A percentile compares a stretch with the other conserved stretches of the same genome.
phyloP scores from a whole-genome alignment of 495 filamentous ascomycete genomes.

The Hyaloscypha hepaticicola region DNA sequence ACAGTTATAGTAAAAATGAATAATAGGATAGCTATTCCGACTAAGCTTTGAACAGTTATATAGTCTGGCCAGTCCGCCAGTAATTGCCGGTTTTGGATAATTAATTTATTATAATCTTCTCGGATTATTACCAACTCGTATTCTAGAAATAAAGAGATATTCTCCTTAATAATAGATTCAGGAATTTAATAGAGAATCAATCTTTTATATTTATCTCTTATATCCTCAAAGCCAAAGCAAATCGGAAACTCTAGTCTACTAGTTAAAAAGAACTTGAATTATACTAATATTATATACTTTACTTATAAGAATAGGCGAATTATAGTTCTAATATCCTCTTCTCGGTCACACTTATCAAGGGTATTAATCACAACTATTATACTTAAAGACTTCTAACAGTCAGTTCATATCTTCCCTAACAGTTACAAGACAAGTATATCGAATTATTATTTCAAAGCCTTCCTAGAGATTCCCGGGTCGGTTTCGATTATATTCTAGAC shows the following conservation, averaged over 20 bases:
- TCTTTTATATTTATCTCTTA: not conserved
- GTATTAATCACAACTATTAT: conserved; percentile 27
- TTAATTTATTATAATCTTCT: not conserved
- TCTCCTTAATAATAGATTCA: not conserved
- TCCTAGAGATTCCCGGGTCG: conserved; percentile 11
- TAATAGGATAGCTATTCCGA: conserved; percentile 37
- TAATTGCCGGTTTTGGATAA: not conserved
- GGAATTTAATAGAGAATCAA: conserved; percentile 1
- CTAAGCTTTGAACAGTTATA: conserved; percentile 28
- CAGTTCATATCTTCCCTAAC: not conserved
- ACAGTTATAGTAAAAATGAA: conserved; percentile 47
- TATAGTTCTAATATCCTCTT: conserved; percentile 16
- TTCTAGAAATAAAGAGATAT: not conserved
- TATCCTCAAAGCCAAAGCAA: conserved; percentile 1
- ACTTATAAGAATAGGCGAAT: conserved; percentile 36
- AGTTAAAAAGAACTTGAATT: conserved; percentile 22
- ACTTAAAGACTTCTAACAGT: not conserved
- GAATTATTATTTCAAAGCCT: conserved; percentile 23
- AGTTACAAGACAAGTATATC: conserved; percentile 21
- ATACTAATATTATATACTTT: conserved; percentile 25
- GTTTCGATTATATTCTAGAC: conserved; percentile 19
- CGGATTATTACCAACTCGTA: conserved; percentile 8
- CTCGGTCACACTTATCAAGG: conserved; percentile 29
- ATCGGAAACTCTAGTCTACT: conserved; percentile 26
- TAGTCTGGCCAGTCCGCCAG: not conserved